phyloP scores from a whole-genome alignment of 1,139 yeast species.

The Suhomyces yuchorum region DNA sequence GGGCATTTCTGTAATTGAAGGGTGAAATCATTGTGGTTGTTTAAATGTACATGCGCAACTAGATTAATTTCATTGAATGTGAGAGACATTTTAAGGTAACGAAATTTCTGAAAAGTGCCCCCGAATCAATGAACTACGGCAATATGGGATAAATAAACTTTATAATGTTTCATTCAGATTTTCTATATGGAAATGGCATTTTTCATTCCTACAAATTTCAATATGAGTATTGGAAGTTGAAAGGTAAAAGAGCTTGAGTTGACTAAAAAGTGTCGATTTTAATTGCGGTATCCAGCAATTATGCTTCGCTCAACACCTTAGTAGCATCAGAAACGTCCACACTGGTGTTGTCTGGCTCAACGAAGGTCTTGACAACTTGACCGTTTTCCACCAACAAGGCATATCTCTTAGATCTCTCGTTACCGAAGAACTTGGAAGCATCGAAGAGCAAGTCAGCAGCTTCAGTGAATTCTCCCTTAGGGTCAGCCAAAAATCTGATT shows the following conservation, averaged over 20 bases:
- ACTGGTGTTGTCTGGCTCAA: slow-evolving; percentile 81
- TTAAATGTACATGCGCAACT: background rate
- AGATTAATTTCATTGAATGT: too few species aligned
- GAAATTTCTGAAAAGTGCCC: too few species aligned
- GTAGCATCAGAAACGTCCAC: slow-evolving; percentile 53
- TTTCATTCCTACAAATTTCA: too few species aligned
- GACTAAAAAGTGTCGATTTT: too few species aligned
- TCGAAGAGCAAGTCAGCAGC: slow-evolving; percentile 56
- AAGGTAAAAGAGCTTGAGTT: too few species aligned
- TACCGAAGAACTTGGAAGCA: slow-evolving; percentile 31
- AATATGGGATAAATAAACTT: too few species aligned
- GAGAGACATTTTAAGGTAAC: too few species aligned
- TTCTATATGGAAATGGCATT: too few species aligned
- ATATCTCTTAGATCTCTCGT: slow-evolving; percentile 69
- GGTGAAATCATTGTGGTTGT: background rate
- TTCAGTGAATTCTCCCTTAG: slow-evolving; percentile 67
- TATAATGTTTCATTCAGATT: too few species aligned
- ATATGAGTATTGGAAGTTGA: too few species aligned
- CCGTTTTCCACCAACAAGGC: slow-evolving; percentile 79
- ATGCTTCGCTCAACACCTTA: slow-evolving; percentile 37
- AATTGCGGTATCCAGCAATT: too few species aligned
- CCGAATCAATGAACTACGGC: too few species aligned
- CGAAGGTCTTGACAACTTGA: slow-evolving; percentile 60
- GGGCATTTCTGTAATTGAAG: background rate
- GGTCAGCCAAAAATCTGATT: slow-evolving; percentile 72